Evolutionary conservation across 139 green algal species (phyloP), one percentile per base, ranked within the genome.

Genomic region (Chlorella sp.): DNA sequence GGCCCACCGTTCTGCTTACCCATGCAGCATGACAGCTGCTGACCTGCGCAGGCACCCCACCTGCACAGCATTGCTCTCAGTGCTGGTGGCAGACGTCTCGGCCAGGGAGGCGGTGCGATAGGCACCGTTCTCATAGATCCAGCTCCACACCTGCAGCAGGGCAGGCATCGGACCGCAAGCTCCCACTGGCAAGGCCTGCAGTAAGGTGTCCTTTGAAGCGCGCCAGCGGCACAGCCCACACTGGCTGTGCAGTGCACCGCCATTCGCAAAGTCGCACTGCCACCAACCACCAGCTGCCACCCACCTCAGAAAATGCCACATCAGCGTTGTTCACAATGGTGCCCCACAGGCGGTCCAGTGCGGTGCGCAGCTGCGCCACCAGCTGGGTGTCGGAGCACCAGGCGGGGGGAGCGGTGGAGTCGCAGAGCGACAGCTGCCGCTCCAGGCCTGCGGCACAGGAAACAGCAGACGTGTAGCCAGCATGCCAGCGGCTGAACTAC

Each of bases 391-490:
- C 65, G 30, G 65, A 73, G 65, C 65, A 73, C 65, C 65, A 73
- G 16, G 32, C 1, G 16, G 65, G 65, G 15, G 65, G 16, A 28
- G 65, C 16, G 28, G 65, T 17, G 4, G 65, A 26, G 32, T 73
- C 16, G 65, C 65, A 73, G 32, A 73, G 30, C 1, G 65, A 16
- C 65, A 73, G 65, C 65, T 73, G 65, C 12, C 65, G 65, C 65
- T 73, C 65, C 65, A 73, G 65, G 12, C 65, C 65, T 73, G 65
- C n/a, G n/a, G n/a, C n/a, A n/a, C n/a, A n/a, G n/a, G n/a, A n/a
- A n/a, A n/a, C n/a, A n/a, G n/a, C n/a, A n/a, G n/a, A n/a, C n/a
- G n/a, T n/a, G n/a, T n/a, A n/a, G n/a, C n/a, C n/a, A n/a, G n/a
- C n/a, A n/a, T n/a, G n/a, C n/a, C n/a, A n/a, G n/a, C n/a, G n/a